Base-by-base conservation (phyloP, 495 filamentous ascomycete genomes). In the Penicillium psychrofluorescens region DNA sequence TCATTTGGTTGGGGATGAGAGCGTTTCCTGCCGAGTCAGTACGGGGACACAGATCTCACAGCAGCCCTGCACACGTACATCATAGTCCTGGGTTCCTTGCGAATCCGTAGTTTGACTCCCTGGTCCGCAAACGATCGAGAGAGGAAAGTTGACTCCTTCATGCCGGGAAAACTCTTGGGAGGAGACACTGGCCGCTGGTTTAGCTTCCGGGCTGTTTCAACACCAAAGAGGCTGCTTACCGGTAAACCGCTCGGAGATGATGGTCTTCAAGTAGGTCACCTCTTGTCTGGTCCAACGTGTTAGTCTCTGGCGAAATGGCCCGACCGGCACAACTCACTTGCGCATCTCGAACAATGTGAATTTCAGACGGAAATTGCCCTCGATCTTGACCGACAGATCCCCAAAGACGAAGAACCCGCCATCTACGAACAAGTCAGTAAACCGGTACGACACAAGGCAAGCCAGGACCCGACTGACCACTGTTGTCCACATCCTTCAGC, bases 351-450 rank as follows among this genome's bases (percentile, higher is more conserved):
- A 91, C 22, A 98, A 75, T 43, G 79, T 88, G 59, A 98, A 97
- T 34, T 85, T 81, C 48, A 97, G 71, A 22, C 86, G 72, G 50
- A 80, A 94, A 6, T 75, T 75, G 16, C 92, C 92, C 50, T 88
- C 85, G 13, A 85, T 72, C 60, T 86, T 84, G 22, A 94, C 80
- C 0, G 91, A 95, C 12, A 98, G 68, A 62, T 98, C 92, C 6
- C 86, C 86, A 65, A 95, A 97, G n/a, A 97, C 86, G 48, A 98
- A 97, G 70, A 94, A 98, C 2, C 86, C 90, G 10, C 89, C 90
- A 74, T 96, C 91, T 77, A 55, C 15, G 8, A 12, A 16, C 8
- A 2, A 7, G 50, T 62, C 50, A 58, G 56, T 40, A 27, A 48
- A 46, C 38, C 15, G 32, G 32, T 14, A 27, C 11, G 22, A 14